phyloP scores from a whole-genome alignment of 2,329 filamentous ascomycete genomes.

The Claviceps maximensis region DNA sequence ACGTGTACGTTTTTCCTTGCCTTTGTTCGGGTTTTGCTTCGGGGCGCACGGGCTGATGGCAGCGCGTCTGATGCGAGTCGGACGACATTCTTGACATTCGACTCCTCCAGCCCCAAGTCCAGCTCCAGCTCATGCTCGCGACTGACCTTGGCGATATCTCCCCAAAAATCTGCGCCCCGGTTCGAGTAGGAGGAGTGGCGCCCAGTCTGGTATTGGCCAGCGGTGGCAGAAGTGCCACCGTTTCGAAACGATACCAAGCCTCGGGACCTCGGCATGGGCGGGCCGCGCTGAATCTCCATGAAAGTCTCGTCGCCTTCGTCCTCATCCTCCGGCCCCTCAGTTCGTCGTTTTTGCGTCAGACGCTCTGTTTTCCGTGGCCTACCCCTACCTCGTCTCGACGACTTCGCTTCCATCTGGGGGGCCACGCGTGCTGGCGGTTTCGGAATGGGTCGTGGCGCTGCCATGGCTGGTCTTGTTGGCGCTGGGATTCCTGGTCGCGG shows the following conservation, averaged over 20 bases:
- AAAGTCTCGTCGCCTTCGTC: slow-evolving; percentile 31
- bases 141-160: slow-evolving; percentile 48
- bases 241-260: slow-evolving; percentile 40
- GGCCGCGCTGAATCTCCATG: slow-evolving; percentile 37
- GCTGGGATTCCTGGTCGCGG: slow-evolving; percentile 11
- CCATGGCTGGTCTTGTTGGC: background rate
- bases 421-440: background rate
- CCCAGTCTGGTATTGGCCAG: slow-evolving; percentile 58
- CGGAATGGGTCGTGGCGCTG: background rate
- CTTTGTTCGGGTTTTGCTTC: slow-evolving; percentile 17
- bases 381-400: slow-evolving; percentile 5
- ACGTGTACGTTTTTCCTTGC: slow-evolving; percentile 19
- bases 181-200: slow-evolving; percentile 64
- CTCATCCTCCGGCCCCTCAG: slow-evolving; percentile 22
- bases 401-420: background rate
- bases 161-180: slow-evolving; percentile 73
- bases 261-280: slow-evolving; percentile 41
- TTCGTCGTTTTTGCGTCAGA: slow-evolving; percentile 15
- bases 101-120: slow-evolving; percentile 23
- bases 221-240: slow-evolving; percentile 31
- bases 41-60: slow-evolving; percentile 13
- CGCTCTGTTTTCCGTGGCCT: slow-evolving; percentile 6
- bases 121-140: slow-evolving; percentile 29
- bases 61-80: slow-evolving; percentile 49
- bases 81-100: slow-evolving; percentile 61